Evolutionary conservation across 768 basidiomycete species (phyloP), one percentile per base, ranked within the genome.

Genomic region (Phaeotremella skinneri): DNA sequence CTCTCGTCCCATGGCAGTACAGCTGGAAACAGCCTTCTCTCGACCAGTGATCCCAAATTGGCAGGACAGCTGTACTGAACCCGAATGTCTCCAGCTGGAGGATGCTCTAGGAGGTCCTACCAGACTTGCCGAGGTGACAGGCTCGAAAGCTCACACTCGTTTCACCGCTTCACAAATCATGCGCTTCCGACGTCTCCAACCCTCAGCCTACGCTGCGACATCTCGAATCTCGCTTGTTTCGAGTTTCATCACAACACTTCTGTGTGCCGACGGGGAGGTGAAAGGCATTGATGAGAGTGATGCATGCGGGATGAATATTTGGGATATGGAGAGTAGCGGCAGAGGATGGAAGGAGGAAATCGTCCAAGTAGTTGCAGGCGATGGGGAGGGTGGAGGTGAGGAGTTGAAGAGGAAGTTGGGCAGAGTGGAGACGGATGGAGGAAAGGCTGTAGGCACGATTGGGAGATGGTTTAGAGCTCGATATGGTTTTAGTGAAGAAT

Each of bases 261-360:
- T 92, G 72, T 78, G 77, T 58, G 63, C 68, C 4, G 80, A 90
- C 49, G 88, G 89, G 2, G 77, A 78, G 49, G 82, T 91, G 63
- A 87, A 87, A 9, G 87, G 89, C 0, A 86, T 90, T 52, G 91
- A 93, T 66, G 84, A 87, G n/a, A 85, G 86, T 25, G 91, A 92
- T 75, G 89, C 89, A 2, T 90, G 88, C 70, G 91, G 91, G 0
- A 91, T 90, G 89, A 91, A 91, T 72, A 78, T 91, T 27, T 91
- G 89, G 87, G 80, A 89, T 61, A 83, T 91, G 52, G 76, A 85
- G 29, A 82, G 84, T 1, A 83, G 83, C 73, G 84, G 84, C 23
- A 50, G 72, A 51, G 69, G 67, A 74, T 92, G 90, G 90, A 83
- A 88, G 59, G 82, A 85, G 57, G 67, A 78, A 39, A 78, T 91